phyloP scores from a whole-genome alignment of 225 moss, liverwort and hornwort species.

The Rhytidiadelphus loreus region DNA sequence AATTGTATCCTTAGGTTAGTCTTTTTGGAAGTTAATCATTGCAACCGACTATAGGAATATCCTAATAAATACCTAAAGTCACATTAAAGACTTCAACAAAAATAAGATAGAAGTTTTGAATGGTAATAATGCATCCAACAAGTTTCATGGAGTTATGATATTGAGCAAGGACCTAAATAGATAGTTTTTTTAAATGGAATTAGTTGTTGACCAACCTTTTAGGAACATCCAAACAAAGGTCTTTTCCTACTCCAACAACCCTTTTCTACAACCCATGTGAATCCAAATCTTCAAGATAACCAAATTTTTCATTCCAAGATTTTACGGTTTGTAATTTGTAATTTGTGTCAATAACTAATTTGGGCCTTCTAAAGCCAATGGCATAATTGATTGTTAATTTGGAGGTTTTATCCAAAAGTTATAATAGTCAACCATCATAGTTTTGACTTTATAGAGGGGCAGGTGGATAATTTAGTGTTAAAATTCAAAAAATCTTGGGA shows the following conservation, averaged over 20 bases:
- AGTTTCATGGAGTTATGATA: no score
- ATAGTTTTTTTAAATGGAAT: no score
- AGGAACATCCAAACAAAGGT: neutral
- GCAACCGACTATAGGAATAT: no score
- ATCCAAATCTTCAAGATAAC: rapidly evolving
- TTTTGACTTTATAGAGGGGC: neutral
- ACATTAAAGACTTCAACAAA: rapidly evolving
- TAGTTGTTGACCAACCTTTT: no score
- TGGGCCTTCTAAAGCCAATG: neutral
- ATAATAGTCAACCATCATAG: neutral
- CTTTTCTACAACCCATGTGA: rapidly evolving
- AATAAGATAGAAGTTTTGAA: no score
- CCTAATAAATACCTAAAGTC: no score
- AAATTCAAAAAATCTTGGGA: neutral
- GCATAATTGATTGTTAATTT: neutral
- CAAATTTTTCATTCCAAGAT: rapidly evolving
- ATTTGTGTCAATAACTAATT: no score
- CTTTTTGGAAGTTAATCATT: no score
- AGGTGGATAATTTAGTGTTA: rapidly evolving
- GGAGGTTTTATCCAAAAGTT: neutral
- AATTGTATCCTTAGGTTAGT: no score
- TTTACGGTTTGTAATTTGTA: neutral
- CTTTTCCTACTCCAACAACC: neutral
- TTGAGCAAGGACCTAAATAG: no score
- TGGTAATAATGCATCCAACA: no score